Conservation (phyloP, 176 grass and related monocot genomes). For the Bonia amplexicaulis region DNA sequence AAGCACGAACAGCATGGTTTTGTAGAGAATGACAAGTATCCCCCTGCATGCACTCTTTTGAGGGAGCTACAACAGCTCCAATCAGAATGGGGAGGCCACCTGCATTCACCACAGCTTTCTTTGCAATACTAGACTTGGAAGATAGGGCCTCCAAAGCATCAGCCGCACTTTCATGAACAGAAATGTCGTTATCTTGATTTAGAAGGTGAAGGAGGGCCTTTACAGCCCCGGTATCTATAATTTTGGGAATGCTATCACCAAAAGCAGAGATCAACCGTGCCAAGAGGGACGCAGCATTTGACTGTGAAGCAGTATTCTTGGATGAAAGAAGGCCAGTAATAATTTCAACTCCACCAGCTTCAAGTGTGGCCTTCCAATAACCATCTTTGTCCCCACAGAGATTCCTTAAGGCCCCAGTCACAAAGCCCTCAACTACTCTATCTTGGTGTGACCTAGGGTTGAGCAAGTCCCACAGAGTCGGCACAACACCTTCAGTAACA, state of each 20-base stretch:
- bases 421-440: constrained; percentile 81
- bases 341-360: constrained; percentile 92
- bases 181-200: constrained; percentile 79
- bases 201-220: constrained; percentile 81
- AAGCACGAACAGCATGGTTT: constrained; percentile 72
- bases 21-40: constrained; percentile 78
- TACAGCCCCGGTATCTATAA: constrained; percentile 78
- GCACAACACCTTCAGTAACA: constrained; percentile 90
- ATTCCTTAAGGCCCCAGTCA: constrained; percentile 88
- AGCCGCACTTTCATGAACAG: constrained; percentile 82
- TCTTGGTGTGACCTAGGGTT: constrained; percentile 64
- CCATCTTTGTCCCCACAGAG: constrained; percentile 95
- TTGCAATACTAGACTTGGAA: constrained; percentile 81
- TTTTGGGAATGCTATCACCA: constrained; percentile 73
- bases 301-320: constrained; percentile 80
- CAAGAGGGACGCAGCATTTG: constrained; percentile 93
- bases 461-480: constrained; percentile 81
- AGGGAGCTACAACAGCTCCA: constrained; percentile 89
- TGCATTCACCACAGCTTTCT: constrained; percentile 92
- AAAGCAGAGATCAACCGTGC: constrained; percentile 85
- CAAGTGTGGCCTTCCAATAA: constrained; percentile 88
- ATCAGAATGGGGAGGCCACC: constrained; percentile 85
- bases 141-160: constrained; percentile 94
- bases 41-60: constrained; percentile 91
- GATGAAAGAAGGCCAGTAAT: constrained; percentile 91